Base-by-base conservation (phyloP, 352 stramenopile species). In the Phytophthora megakarya region DNA sequence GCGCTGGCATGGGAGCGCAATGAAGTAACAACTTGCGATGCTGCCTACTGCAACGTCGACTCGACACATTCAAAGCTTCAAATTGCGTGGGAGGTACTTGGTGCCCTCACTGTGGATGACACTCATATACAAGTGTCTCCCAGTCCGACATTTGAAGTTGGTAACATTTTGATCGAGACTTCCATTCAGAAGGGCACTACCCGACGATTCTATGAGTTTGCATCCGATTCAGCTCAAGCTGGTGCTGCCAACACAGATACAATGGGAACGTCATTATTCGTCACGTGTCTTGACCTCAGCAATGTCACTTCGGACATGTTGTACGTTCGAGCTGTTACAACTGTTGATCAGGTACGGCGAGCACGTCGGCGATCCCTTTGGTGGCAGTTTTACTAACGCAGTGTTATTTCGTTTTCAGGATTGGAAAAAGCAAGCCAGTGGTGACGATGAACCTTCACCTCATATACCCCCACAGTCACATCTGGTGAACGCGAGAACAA, bases 401-500 rank as follows among this genome's bases (percentile, higher is more conserved):
- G 44, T 42, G 23, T 23, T 37, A 5, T 45, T 42, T 47, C 65
- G 25, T 40, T 18, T 48, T 15, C 57, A 86, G 78, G 72, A 86
- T 47, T 96, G 87, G 87, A 87, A 72, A 43, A 67, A 58, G 1
- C 76, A 91, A 54, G 81, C 74, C 15, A 50, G 52, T 23, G 74
- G 73, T 15, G 70, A 82, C 23, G 73, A 92, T 38, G 51, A 47
- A 21, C 80, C 81, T 30, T 88, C 81, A n/a, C 86, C 86, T 13
- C 65, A 61, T 9, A 76, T 92, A 33, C 78, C 76, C 21, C 86
- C 86, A 23, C 86, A 95, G 68, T 93, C 84, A 8, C 86, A 95
- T 61, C 59, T 92, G 13, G 86, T 95, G 32, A 95, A 95, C 55
- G 84, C 82, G 30, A 78, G 86, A 47, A 93, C 84, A 18, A 93